phyloP scores from a whole-genome alignment of 495 filamentous ascomycete species.

The Cairneyella variabilis region DNA sequence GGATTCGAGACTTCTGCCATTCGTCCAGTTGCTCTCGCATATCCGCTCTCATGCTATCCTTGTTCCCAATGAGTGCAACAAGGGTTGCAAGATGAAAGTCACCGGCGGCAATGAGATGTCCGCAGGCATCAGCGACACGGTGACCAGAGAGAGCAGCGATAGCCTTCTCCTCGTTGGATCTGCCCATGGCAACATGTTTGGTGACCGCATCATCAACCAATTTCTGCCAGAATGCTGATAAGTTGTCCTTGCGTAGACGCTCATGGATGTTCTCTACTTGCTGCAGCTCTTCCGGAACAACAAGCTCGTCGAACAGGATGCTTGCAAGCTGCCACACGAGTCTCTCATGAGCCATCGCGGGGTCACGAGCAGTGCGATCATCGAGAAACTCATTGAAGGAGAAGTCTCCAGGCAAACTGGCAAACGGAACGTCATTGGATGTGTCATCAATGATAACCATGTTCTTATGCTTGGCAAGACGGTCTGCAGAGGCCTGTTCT shows the following conservation, averaged over 20 bases:
- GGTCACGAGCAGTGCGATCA: conserved; percentile 25
- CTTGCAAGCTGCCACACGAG: conserved; percentile 74
- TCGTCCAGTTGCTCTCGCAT: conserved; percentile 74
- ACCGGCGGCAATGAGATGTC: conserved; percentile 62
- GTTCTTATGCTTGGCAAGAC: conserved; percentile 39
- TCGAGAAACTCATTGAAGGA: conserved; percentile 35
- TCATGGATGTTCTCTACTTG: conserved; percentile 32
- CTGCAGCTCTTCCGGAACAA: conserved; percentile 43
- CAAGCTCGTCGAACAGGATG: conserved; percentile 76
- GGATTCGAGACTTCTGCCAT: conserved; percentile 75
- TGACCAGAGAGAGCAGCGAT: conserved; percentile 74
- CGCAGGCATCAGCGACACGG: conserved; percentile 76
- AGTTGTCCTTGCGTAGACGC: conserved; percentile 43
- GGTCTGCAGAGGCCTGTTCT: conserved; percentile 20
- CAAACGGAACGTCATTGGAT: conserved; percentile 42
- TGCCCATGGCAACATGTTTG: conserved; percentile 44
- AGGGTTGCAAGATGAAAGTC: conserved; percentile 81
- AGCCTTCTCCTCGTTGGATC: conserved; percentile 74
- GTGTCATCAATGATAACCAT: conserved; percentile 33
- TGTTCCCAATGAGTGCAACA: conserved; percentile 72
- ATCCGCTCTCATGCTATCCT: conserved; percentile 58
- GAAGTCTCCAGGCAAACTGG: conserved; percentile 29
- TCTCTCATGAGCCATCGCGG: conserved; percentile 46
- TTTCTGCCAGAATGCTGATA: conserved; percentile 58
- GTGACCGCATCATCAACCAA: conserved; percentile 56